phyloP scores from a whole-genome alignment of 2,329 filamentous ascomycete genomes.

The Pseudodiploospora longispora region DNA sequence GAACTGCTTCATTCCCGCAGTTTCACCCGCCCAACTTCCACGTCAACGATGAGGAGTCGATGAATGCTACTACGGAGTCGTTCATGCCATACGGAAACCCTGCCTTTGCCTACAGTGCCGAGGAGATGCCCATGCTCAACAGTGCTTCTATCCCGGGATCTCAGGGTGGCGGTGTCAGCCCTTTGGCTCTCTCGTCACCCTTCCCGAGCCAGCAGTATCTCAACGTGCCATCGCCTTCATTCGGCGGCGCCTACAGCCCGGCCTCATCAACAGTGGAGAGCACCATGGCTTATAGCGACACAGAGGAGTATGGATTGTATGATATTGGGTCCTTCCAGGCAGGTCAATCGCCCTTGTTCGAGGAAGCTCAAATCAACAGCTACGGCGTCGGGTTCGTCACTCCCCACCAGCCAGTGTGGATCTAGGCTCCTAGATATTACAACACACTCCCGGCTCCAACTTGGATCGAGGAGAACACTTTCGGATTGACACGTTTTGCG shows the following conservation, averaged over 20 bases:
- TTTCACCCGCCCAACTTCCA: slow-evolving; percentile 50
- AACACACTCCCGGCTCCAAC: slow-evolving; percentile 25
- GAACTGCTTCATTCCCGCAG: slow-evolving; percentile 53
- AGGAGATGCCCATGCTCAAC: slow-evolving; percentile 50
- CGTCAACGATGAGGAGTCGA: slow-evolving; percentile 35
- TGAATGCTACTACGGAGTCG: slow-evolving; percentile 32
- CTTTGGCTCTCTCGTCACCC: slow-evolving; percentile 48
- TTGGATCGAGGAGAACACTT: slow-evolving; percentile 31
- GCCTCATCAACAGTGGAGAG: slow-evolving; percentile 55
- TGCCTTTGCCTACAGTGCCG: slow-evolving; percentile 56
- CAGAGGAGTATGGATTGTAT: slow-evolving; percentile 46
- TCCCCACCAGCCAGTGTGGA: slow-evolving; percentile 56
- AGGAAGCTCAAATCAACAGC: slow-evolving; percentile 31
- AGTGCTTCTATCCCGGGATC: slow-evolving; percentile 35
- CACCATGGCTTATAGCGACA: slow-evolving; percentile 56
- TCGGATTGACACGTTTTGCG: slow-evolving; percentile 45
- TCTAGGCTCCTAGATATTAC: slow-evolving; percentile 36
- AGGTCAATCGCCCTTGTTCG: slow-evolving; percentile 38
- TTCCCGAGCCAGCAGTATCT: slow-evolving; percentile 50
- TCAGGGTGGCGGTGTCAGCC: slow-evolving; percentile 42
- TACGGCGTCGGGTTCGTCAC: slow-evolving; percentile 51
- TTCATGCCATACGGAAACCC: slow-evolving; percentile 50
- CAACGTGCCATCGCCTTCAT: slow-evolving; percentile 54
- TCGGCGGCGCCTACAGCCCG: slow-evolving; percentile 51
- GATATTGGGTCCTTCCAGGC: slow-evolving; percentile 37